Conservation (phyloP, 140 eudicot species). For the Cichorium intybus region DNA sequence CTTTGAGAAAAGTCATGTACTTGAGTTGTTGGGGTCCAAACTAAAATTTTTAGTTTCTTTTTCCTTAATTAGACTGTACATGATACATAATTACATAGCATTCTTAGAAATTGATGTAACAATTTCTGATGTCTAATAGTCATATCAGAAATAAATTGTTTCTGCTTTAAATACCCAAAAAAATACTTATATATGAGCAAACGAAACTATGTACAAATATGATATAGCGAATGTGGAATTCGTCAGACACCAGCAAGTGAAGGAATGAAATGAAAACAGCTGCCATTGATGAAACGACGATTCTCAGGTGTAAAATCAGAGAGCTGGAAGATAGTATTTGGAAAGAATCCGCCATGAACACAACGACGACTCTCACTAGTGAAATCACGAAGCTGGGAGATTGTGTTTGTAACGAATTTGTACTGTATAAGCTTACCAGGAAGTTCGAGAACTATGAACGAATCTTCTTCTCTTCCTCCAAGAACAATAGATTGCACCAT, state of each 20-base stretch:
- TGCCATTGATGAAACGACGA: conserved; percentile 36
- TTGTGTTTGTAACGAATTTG: conserved; percentile 13
- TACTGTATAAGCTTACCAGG: conserved; percentile 38
- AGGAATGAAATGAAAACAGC: conserved; percentile 35
- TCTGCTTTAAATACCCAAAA: too few species aligned
- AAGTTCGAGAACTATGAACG: conserved; percentile 35
- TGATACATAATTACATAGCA: background rate
- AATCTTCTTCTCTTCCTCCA: conserved; percentile 30
- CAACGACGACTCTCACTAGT: conserved; percentile 19
- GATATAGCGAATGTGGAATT: background rate
- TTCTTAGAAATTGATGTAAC: background rate
- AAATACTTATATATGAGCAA: too few species aligned
- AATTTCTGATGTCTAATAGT: too few species aligned
- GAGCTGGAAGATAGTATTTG: conserved; percentile 33
- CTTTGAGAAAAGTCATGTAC: conserved; percentile 51
- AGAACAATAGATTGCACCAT: conserved; percentile 32
- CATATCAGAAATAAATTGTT: background rate
- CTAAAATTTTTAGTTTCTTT: background rate
- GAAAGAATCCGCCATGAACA: conserved; percentile 38
- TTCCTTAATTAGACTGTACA: background rate
- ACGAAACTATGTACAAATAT: too few species aligned
- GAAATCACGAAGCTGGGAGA: conserved; percentile 30
- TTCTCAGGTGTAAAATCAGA: conserved; percentile 38
- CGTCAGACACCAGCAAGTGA: conserved; percentile 25
- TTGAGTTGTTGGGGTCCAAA: conserved; percentile 63